Conservation (phyloP, 1,284 basidiomycete genomes). For the Fomes fomentarius region DNA sequence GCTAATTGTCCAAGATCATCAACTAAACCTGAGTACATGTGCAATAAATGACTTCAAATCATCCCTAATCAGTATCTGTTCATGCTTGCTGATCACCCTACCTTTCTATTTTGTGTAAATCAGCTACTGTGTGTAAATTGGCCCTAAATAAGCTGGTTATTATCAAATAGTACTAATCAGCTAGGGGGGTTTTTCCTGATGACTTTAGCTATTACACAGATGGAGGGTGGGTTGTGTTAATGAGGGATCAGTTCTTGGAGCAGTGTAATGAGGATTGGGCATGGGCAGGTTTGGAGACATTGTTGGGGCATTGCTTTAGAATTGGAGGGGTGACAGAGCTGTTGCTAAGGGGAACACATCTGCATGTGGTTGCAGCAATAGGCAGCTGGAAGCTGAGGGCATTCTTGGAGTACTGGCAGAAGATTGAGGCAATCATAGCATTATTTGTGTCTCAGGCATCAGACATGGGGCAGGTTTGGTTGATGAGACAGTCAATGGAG, state of each 20-base stretch:
- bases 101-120: too few species aligned
- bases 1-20: too few species aligned
- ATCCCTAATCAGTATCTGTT: too few species aligned
- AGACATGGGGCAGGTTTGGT: not conserved
- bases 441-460: slow-evolving; percentile 9
- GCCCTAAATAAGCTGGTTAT: too few species aligned
- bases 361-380: slow-evolving; percentile 29
- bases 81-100: too few species aligned
- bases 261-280: slow-evolving; percentile 23
- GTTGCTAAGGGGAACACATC: slow-evolving; percentile 27
- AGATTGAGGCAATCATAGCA: slow-evolving; percentile 12
- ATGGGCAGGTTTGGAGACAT: not conserved
- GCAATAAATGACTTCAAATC: too few species aligned
- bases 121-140: too few species aligned
- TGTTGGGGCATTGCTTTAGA: slow-evolving; percentile 33
- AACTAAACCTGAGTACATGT: too few species aligned
- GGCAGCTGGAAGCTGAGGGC: slow-evolving; percentile 35
- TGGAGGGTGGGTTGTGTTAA: slow-evolving; percentile 12
- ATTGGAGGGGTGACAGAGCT: slow-evolving; percentile 35
- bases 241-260: slow-evolving; percentile 17
- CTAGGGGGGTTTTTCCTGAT: too few species aligned
- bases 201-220: too few species aligned
- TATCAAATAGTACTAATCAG: too few species aligned
- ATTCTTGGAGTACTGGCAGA: slow-evolving; percentile 34
- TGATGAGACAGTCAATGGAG: not conserved